Base-by-base conservation (phyloP, 2,329 filamentous ascomycete species). In the Huntiella omanensis region DNA sequence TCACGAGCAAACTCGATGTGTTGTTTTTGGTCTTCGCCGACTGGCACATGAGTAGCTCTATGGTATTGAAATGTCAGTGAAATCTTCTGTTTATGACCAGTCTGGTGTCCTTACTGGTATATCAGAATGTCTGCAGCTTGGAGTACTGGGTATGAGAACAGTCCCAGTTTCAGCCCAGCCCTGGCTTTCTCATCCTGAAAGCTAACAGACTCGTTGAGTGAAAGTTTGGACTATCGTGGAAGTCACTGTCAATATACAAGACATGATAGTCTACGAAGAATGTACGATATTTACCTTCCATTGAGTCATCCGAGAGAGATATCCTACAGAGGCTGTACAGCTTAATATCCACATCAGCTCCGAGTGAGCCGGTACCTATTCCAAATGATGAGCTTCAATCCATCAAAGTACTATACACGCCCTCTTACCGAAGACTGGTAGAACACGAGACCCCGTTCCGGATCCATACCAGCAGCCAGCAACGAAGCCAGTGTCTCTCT, bases 311-410 rank as follows among this genome's bases (percentile, higher is more conserved):
- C 91, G 72, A 7, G 81, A 81, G n/a, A 98, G 66, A 62, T 94
- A 93, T 35, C 91, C 91, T 61, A 91, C 86, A 4, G 83, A 88
- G 17, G 91, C 83, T 45, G 83, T 82, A 53, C 87, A 95, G 57
- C 84, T 88, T 51, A 98, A 64, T 57, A 96, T 86, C 91, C 91
- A 98, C 83, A 94, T 93, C 52, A 98, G 70, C 61, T 96, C 87
- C 3, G 82, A 67, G 63, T 96, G 91, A 40, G 79, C 77, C 13
- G 77, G 68, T 2, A 87, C 77, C 75, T 83, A 40, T 4, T 19
- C 22, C 28, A 7, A 28, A 42, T 13, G 17, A 3, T 17, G 2
- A 36, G 22, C 33, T 8, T 45, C 19, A 28, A 17, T 35, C 11
- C 32, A 42, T 32, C 13, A 5, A 32, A 32, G 19, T n/a, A 42